Percentiles rank a stretch among this genome's conserved stretches.
phyloP scores from a whole-genome alignment of 441 rosid genomes.

The Adansonia grandidieri region DNA sequence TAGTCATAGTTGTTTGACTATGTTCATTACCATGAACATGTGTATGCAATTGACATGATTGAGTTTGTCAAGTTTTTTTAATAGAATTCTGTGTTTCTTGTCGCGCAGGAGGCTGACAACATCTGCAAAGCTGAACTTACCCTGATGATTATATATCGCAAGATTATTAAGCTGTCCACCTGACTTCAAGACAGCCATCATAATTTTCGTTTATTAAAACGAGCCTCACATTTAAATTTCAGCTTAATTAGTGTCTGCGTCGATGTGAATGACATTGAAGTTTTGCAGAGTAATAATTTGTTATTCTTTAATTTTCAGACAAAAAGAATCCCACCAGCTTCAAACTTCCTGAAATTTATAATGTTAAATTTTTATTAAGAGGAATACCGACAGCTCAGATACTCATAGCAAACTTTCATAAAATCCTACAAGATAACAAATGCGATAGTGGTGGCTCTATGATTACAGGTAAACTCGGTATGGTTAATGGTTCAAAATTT shows the following conservation, averaged over 20 bases:
- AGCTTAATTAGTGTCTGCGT: not conserved
- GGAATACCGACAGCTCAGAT: too few species aligned
- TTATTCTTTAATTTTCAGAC: not conserved
- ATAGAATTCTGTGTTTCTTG: not conserved
- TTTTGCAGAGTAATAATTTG: not conserved
- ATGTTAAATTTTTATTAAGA: too few species aligned
- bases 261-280: slow-evolving; percentile 17
- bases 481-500: too few species aligned
- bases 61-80: not conserved
- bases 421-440: too few species aligned
- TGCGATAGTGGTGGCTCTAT: too few species aligned
- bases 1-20: not conserved
- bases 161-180: not conserved
- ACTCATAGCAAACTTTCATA: too few species aligned
- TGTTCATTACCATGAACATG: not conserved
- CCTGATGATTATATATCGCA: not conserved
- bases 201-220: not conserved
- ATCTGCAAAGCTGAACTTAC: not conserved
- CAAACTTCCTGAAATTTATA: not conserved
- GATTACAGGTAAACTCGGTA: too few species aligned
- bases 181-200: not conserved
- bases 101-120: slow-evolving; percentile 2
- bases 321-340: slow-evolving; percentile 26
- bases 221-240: not conserved
- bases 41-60: not conserved